Evolutionary conservation across 495 filamentous ascomycete species (phyloP), one percentile per base, ranked within the genome.

Genomic region (Lichina pygmaea): DNA sequence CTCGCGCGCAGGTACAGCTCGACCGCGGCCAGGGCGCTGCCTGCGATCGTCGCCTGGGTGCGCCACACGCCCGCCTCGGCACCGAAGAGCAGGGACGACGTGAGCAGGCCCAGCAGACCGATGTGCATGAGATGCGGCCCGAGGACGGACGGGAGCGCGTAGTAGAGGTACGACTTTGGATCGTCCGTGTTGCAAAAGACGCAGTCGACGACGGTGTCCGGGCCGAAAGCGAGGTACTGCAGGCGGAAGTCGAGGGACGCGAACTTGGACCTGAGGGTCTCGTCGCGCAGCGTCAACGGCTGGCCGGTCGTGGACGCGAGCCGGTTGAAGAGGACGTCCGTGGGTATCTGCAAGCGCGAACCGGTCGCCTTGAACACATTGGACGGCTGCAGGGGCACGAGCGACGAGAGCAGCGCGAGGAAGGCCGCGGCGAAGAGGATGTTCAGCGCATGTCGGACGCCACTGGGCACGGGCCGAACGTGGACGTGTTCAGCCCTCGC

Each of bases 311-410:
- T 6, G 15, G 66, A 55, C 12, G 71, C 57, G 6, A 97, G 71
- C 6, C 86, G 82, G 44, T 65, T 71, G 60, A 94, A 92, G 55
- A 97, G 69, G 37, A 86, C 75, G 55, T 93, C 81, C 34, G 69
- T 75, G 11, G 80, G 74, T 38, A 80, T 93, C 51, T 84, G 82
- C 11, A 93, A 66, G 38, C 86, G 81, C 41, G 81, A 86, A 24
- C 72, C 64, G 5, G 89, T 94, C 9, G 65, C 54, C 24, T 54
- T 49, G 71, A 94, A 93, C 58, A 94, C 64, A 60, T 93, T 93
- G 47, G 78, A 71, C 2, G 83, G 77, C 30, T 72, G 59, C 60
- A 83, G 77, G 55, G 57, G 41, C 3, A 82, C 82, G 12, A 91
- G 62, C 38, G 77, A 74, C 55, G 24, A 52, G 51, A 43, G 46